Conservation (phyloP, 805 yeast species). For the Cyberlindnera mississippiensis region DNA sequence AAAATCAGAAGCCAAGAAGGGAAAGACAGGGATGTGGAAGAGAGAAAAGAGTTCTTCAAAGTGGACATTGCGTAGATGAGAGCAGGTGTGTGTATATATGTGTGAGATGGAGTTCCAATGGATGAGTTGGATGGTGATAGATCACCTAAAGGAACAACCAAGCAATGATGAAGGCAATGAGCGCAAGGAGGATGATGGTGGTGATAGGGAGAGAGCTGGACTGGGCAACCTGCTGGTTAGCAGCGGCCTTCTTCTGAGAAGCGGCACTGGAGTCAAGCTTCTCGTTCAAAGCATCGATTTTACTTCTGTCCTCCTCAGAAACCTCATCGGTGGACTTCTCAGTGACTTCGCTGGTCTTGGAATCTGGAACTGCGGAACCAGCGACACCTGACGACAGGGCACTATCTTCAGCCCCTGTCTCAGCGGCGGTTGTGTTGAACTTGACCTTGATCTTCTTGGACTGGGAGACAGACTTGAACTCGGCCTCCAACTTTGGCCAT, state of each 20-base stretch:
- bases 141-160: constrained; percentile 57
- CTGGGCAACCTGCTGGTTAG: constrained; percentile 29
- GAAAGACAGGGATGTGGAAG: too few species aligned
- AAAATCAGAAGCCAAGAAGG: too few species aligned
- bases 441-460: constrained; percentile 67
- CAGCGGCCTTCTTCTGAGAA: constrained; percentile 21
- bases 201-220: constrained; percentile 51
- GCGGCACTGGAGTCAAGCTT: constrained; percentile 41
- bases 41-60: too few species aligned
- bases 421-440: constrained; percentile 30
- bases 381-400: constrained; percentile 2
- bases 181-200: constrained; percentile 48
- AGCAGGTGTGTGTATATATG: too few species aligned
- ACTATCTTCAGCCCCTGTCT: background rate
- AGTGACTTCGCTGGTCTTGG: constrained; percentile 5
- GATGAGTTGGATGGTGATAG: too few species aligned
- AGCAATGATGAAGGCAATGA: constrained; percentile 55
- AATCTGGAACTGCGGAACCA: constrained; percentile 6
- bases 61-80: too few species aligned
- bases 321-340: constrained; percentile 25
- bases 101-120: too few species aligned
- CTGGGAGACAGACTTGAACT: constrained; percentile 48
- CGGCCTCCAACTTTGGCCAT: constrained; percentile 72
- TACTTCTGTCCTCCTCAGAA: constrained; percentile 35
- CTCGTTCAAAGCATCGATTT: constrained; percentile 40